Evolutionary conservation across 2,329 filamentous ascomycete genomes (phyloP).

Genomic region (Sordariomycetes sp.): DNA sequence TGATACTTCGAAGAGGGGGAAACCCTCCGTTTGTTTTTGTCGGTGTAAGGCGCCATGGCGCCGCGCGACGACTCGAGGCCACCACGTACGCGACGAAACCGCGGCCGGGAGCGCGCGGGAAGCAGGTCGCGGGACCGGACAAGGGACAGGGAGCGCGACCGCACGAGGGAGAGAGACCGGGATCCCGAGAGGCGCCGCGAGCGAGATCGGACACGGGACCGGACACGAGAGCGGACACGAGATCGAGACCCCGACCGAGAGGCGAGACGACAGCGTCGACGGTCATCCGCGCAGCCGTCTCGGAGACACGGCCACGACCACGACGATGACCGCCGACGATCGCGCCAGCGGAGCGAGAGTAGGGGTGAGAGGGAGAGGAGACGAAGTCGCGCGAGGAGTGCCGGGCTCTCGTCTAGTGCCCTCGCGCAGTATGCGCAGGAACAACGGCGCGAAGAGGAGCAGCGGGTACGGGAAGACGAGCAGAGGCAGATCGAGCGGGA

Average conservation of each 20-base stretch:
- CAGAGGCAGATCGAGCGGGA: conserved; percentile 39
- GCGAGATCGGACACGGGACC: background rate
- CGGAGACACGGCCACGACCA: background rate
- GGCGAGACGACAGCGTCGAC: conserved; percentile 1
- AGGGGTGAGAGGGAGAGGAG: conserved; percentile 11
- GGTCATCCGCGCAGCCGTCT: conserved; percentile 1
- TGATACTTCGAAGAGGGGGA: background rate
- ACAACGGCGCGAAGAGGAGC: conserved; percentile 39
- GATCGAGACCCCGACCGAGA: background rate
- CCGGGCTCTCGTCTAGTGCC: conserved; percentile 35
- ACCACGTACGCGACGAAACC: conserved; percentile 2
- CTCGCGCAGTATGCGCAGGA: conserved; percentile 48
- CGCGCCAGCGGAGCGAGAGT: conserved; percentile 17
- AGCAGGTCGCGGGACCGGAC: conserved; percentile 2
- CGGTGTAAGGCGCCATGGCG: background rate
- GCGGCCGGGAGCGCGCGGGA: background rate
- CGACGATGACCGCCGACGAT: background rate
- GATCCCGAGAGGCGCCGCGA: background rate
- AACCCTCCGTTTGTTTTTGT: background rate
- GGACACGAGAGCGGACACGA: background rate
- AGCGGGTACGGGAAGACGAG: conserved; percentile 33
- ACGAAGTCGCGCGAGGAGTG: conserved; percentile 9
- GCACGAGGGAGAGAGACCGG: conserved; percentile 1
- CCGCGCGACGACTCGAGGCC: conserved; percentile 1
- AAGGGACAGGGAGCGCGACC: background rate